Conservation (phyloP, 2,329 filamentous ascomycete species). For the Hypoxylon sp. region DNA sequence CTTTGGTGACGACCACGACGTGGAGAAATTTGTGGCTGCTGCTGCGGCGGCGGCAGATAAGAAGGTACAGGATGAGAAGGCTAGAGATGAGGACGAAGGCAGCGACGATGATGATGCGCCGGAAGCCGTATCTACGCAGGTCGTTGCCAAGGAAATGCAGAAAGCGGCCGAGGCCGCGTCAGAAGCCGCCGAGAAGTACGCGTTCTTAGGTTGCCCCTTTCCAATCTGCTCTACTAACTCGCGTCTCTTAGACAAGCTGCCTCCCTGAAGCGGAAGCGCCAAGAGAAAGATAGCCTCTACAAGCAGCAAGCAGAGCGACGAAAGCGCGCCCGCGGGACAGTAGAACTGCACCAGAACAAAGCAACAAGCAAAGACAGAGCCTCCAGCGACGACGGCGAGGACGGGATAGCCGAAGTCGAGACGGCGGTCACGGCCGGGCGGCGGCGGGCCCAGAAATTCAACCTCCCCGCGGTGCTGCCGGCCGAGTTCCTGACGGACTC, state of each 20-base stretch:
- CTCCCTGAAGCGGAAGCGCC: slow-evolving; percentile 66
- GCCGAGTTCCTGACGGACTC: slow-evolving; percentile 66
- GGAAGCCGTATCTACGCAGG: slow-evolving; percentile 68
- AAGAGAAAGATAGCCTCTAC: slow-evolving; percentile 65
- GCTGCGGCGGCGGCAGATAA: slow-evolving; percentile 42
- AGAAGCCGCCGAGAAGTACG: slow-evolving; percentile 66
- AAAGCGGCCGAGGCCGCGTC: slow-evolving; percentile 61
- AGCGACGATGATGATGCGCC: slow-evolving; percentile 67
- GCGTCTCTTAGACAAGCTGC: slow-evolving; percentile 60
- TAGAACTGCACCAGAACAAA: slow-evolving; percentile 29
- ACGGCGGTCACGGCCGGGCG: slow-evolving; percentile 41
- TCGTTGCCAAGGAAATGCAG: slow-evolving; percentile 61
- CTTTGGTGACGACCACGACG: slow-evolving; percentile 52
- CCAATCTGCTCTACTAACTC: slow-evolving; percentile 15
- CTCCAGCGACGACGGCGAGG: slow-evolving; percentile 46
- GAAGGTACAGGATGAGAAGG: slow-evolving; percentile 5
- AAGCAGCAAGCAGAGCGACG: slow-evolving; percentile 67
- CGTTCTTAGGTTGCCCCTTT: slow-evolving; percentile 2
- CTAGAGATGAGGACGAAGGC: slow-evolving; percentile 54
- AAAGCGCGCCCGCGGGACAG: slow-evolving; percentile 52
- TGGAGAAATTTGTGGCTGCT: slow-evolving; percentile 50
- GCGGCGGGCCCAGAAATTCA: slow-evolving; percentile 52
- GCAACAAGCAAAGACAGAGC: slow-evolving; percentile 19
- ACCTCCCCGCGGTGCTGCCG: slow-evolving; percentile 63
- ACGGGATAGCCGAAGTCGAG: slow-evolving; percentile 40